Conservation (phyloP, 192 early-diverging fungal genomes). For the Chytriomyces sp. region DNA sequence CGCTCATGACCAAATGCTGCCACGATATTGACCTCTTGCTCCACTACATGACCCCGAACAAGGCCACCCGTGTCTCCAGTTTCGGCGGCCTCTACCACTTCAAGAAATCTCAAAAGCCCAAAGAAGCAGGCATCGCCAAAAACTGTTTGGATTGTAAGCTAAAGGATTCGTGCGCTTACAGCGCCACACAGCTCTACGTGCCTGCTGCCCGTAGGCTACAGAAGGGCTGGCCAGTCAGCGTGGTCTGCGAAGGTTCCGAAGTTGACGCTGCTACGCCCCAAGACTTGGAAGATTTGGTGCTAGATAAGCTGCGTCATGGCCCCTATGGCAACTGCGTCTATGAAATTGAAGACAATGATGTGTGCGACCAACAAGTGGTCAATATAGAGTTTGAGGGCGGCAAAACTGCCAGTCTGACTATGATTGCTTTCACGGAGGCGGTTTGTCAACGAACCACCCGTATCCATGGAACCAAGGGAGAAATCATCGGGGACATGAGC, state of each 20-base stretch:
- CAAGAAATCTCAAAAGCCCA: conserved; percentile 55
- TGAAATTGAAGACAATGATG: conserved; percentile 67
- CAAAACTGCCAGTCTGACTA: conserved; percentile 55
- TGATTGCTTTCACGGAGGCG: conserved; percentile 58
- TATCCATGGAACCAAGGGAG: conserved; percentile 57
- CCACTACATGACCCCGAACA: conserved; percentile 35
- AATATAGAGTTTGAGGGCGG: conserved; percentile 58
- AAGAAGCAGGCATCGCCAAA: conserved; percentile 55
- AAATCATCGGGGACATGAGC: conserved; percentile 56
- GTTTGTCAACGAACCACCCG: conserved; percentile 58
- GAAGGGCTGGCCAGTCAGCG: conserved; percentile 58
- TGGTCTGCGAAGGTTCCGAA: conserved; percentile 47
- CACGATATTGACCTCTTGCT: conserved; percentile 61
- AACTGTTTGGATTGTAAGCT: conserved; percentile 58
- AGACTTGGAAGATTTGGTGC: conserved; percentile 29
- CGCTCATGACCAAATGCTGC: conserved; percentile 62
- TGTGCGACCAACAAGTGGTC: conserved; percentile 69
- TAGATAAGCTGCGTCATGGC: conserved; percentile 32
- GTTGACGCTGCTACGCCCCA: conserved; percentile 38
- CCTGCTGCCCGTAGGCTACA: conserved; percentile 38
- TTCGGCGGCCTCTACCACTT: conserved; percentile 69
- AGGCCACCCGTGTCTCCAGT: conserved; percentile 47
- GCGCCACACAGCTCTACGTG: conserved; percentile 61
- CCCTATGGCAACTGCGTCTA: conserved; percentile 72
- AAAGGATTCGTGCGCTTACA: conserved; percentile 60